Evolutionary conservation across 306 rosid genomes (phyloP), one percentile per base, ranked within the genome.

Genomic region (Casuarina equisetifolia): DNA sequence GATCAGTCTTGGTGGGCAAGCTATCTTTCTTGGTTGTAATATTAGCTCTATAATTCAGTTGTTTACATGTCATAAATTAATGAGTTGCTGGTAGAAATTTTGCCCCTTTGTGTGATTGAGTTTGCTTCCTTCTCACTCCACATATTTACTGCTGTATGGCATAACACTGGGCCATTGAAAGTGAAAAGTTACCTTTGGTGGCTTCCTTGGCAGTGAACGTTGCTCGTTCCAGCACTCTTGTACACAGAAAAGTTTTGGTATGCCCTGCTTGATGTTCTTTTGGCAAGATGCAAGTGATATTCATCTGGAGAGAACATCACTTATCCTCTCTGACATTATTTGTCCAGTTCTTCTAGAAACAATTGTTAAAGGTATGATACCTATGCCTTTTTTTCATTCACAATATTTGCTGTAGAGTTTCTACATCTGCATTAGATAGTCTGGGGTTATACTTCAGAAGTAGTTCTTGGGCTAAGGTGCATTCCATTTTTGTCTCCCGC

Each of bases 291-390:
- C 72, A 19, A 50, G 54, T 58, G 81, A 46, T 75, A 64, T 20
- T 20, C 83, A 82, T 70, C 72, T 91, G 40, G 91, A 88, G 80
- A 55, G 54, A 48, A 82, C 74, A 72, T 80, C 84, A 39, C 81
- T 81, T 55, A 58, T 79, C 80, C 78, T 91, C 58, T 80, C 92
- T 25, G 91, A 92, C 75, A 42, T 78, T 36, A 80, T 95, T 62
- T 92, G 88, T 81, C 97, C 97, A 2, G 88, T 87, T 77, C 86
- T 95, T 42, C 69, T 90, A 17, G 89, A 88, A 72, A 80, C 97
- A 53, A 81, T 87, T 42, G 89, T 95, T 75, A 91, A 95, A 87
- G 99, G 99, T 94, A 89, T 76, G 46, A 72, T 77, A 75, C 73
- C 19, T 51, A 35, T 79, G 15, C 42, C 52, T 45, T 7, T 36